Evolutionary conservation across 768 basidiomycete species (phyloP).

Genomic region (Trametes gibbosa): DNA sequence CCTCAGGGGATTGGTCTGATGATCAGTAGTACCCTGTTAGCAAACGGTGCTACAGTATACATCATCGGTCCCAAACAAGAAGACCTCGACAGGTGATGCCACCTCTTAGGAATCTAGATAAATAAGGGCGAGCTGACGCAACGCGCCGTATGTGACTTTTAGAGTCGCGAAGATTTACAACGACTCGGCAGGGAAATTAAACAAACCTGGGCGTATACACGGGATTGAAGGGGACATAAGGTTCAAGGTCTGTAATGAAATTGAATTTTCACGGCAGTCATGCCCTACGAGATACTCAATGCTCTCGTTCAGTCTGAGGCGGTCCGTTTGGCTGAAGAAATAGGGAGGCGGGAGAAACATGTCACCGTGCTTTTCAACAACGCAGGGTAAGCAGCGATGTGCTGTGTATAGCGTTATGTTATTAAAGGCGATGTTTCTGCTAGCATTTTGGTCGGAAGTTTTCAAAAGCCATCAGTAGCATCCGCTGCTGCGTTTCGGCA

Average conservation of each 20-base stretch:
- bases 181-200: conserved; percentile 31
- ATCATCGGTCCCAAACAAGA: conserved; percentile 43
- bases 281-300: too few relatives aligned
- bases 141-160: not conserved
- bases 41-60: conserved; percentile 49
- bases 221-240: conserved; percentile 43
- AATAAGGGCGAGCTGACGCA: not conserved
- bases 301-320: conserved; percentile 38
- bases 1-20: conserved; percentile 48
- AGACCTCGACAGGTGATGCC: conserved; percentile 41
- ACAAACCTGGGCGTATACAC: conserved; percentile 36
- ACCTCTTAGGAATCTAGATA: not conserved
- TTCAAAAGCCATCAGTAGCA: conserved; percentile 26
- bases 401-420: not conserved
- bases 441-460: conserved; percentile 30
- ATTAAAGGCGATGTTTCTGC: not conserved
- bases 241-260: conserved; percentile 35
- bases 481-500: conserved; percentile 39
- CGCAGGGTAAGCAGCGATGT: conserved; percentile 32
- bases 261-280: too few relatives aligned
- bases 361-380: conserved; percentile 51
- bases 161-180: conserved; percentile 39
- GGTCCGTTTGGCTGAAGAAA: conserved; percentile 38
- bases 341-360: conserved; percentile 36
- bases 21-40: conserved; percentile 45